Evolutionary conservation across 768 basidiomycete species (phyloP).

Genomic region (Kwoniella europaea): DNA sequence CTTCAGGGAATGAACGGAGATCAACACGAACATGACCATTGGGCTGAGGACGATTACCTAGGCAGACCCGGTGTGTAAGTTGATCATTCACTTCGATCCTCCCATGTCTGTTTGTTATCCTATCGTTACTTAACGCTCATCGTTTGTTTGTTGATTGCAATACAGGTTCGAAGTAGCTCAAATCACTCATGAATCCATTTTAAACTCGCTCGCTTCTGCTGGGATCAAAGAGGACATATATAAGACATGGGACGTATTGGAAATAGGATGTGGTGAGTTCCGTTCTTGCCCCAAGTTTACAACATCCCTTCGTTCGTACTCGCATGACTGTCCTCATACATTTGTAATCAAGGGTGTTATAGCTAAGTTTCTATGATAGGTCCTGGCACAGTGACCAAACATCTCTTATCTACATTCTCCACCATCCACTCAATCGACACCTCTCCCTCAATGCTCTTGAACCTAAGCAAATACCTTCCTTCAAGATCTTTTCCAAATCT

Average conservation of each 20-base stretch:
- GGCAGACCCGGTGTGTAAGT: conserved; percentile 35
- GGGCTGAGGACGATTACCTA: conserved; percentile 35
- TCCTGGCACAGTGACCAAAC: conserved; percentile 40
- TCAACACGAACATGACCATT: conserved; percentile 6
- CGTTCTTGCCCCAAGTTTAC: too few species aligned
- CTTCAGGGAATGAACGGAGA: conserved; percentile 4
- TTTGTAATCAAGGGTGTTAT: background rate
- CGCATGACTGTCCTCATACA: too few species aligned
- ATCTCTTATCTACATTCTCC: conserved; percentile 28
- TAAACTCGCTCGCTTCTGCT: conserved; percentile 25
- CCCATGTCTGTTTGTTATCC: too few species aligned
- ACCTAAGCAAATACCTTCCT: conserved; percentile 33
- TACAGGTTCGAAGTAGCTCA: conserved; percentile 29
- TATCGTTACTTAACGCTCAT: too few species aligned
- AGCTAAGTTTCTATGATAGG: conserved; percentile 19
- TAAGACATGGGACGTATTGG: conserved; percentile 26
- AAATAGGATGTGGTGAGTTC: conserved; percentile 44
- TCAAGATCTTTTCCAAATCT: conserved; percentile 4
- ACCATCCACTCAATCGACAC: conserved; percentile 43
- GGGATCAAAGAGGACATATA: conserved; percentile 22
- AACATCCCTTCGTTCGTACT: too few species aligned
- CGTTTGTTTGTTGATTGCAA: background rate
- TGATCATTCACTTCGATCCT: background rate
- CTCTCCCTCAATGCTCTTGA: conserved; percentile 24
- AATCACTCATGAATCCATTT: conserved; percentile 26